Percentiles rank a stretch among this genome's conserved stretches.
phyloP scores from a whole-genome alignment of 768 basidiomycete genomes.

The Mycena albidolilacea region DNA sequence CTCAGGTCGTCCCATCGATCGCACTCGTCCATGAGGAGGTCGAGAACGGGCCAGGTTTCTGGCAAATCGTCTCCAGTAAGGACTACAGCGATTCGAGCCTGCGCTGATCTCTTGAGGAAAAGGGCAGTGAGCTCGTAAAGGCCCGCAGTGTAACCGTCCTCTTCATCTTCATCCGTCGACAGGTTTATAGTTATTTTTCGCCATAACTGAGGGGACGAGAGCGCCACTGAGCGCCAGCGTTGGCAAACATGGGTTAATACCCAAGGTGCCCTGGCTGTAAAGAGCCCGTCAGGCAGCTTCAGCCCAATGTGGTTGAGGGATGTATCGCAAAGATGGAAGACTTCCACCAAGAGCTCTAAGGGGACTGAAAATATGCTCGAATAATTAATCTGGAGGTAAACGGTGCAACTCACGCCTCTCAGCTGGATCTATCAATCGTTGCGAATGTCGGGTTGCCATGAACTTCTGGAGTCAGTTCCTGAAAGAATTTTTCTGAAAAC shows the following conservation, averaged over 20 bases:
- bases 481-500: too few species aligned
- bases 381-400: too few species aligned
- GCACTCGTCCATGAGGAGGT: slow-evolving; percentile 5
- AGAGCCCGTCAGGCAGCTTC: neutral
- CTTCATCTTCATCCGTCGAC: neutral
- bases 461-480: too few species aligned
- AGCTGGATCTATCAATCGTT: slow-evolving; percentile 2
- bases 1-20: slow-evolving; percentile 28
- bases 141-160: neutral
- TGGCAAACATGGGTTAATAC: slow-evolving; percentile 22
- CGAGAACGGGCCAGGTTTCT: neutral
- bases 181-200: slow-evolving; percentile 5
- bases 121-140: neutral
- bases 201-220: slow-evolving; percentile 28
- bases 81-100: slow-evolving; percentile 4
- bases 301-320: neutral
- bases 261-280: neutral
- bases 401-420: neutral
- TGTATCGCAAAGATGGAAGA: slow-evolving; percentile 15
- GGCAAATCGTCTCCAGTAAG: neutral
- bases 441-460: too few species aligned
- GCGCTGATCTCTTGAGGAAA: slow-evolving; percentile 21
- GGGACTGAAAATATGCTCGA: slow-evolving; percentile 12
- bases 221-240: slow-evolving; percentile 1
- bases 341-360: slow-evolving; percentile 12